These are phyloP conservation scores for Aspergillus japonicus DNA, from an alignment of 2,329 filamentous ascomycete genomes.

Conservation along the genomic window DNA sequence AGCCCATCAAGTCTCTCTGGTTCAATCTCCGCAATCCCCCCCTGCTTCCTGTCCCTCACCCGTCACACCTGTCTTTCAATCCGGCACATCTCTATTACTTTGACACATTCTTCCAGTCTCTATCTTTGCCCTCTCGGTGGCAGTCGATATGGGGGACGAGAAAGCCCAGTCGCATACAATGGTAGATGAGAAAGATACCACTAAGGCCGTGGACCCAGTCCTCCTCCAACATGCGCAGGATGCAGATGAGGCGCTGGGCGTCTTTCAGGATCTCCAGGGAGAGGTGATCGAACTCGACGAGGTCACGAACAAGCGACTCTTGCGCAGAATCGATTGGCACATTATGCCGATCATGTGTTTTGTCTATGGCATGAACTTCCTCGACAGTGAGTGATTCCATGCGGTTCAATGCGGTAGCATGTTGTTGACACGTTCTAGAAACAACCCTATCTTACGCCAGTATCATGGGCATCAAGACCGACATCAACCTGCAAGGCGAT, in stretches of 20 bases:
- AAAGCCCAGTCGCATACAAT: constrained; percentile 30
- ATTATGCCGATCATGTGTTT: constrained; percentile 60
- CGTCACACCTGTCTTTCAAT: no score
- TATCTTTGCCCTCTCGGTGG: background rate
- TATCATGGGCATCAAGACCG: constrained; percentile 53
- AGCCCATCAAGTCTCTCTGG: background rate
- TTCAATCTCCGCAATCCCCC: background rate
- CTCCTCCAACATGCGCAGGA: constrained; percentile 56
- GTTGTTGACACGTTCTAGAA: constrained; percentile 28
- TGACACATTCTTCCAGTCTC: background rate
- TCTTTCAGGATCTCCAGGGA: constrained; percentile 50
- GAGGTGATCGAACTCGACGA: constrained; percentile 55
- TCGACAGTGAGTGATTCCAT: constrained; percentile 44
- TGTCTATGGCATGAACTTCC: constrained; percentile 59
- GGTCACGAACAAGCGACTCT: constrained; percentile 57
- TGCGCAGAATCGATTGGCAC: constrained; percentile 63
- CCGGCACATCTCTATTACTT: background rate
- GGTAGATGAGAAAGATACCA: constrained; percentile 19
- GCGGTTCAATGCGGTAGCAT: background rate
- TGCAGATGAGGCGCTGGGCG: constrained; percentile 62
- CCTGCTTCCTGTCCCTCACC: background rate
- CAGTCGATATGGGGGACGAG: constrained; percentile 33
- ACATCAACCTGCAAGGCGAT: constrained; percentile 45
- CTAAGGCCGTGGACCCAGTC: constrained; percentile 28
- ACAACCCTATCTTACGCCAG: constrained; percentile 54